Evolutionary conservation across 495 filamentous ascomycete genomes (phyloP), one percentile per base, ranked within the genome.

Genomic region (Monascus purpureus): DNA sequence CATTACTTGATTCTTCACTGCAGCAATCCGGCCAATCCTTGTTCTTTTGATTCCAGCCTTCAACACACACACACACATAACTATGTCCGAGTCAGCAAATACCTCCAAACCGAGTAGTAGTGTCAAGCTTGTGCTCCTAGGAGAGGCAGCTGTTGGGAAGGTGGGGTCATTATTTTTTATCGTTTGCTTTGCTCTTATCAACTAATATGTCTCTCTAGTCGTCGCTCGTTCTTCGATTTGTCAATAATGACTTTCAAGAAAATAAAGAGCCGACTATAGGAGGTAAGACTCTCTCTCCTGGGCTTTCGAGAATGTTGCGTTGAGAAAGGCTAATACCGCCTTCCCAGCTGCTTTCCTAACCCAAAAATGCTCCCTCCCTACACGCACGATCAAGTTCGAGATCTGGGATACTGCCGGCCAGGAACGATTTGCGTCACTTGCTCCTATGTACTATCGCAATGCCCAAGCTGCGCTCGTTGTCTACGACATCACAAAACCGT

Each of bases 371-470:
- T 83, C 80, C 41, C 82, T 97, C 14, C 92, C 90, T 12, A 85
- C 78, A 44, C 77, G 90, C 35, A 97, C 84, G 37, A 96, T 97
- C 67, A 97, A 97, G 61, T 97, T 97, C 46, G 90, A 97, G 60
- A 97, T 97, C 46, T 97, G 90, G 90, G 90, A 97, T 70, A 97
- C 90, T 3, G 90, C 92, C 19, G 90, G 90, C 47, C 90, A 97
- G 60, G 90, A 97, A 61, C 84, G 90, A 34, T 97, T 96, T 54
- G 90, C 90, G 36, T 90, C 82, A 16, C 75, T 96, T 24, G 90
- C 90, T 11, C 90, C 90, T 31, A 97, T 97, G 90, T 97, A 97
- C 70, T 97, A 97, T 66, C 88, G 90, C 60, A 97, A 97, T 50
- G 90, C 90, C 23, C 90, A 97, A 63, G 82, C 86, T 41, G 90